A percentile compares a stretch with the other conserved stretches of the same genome.
Conservation (phyloP, 805 yeast genomes). For the Sugiyamaella smithiae region DNA sequence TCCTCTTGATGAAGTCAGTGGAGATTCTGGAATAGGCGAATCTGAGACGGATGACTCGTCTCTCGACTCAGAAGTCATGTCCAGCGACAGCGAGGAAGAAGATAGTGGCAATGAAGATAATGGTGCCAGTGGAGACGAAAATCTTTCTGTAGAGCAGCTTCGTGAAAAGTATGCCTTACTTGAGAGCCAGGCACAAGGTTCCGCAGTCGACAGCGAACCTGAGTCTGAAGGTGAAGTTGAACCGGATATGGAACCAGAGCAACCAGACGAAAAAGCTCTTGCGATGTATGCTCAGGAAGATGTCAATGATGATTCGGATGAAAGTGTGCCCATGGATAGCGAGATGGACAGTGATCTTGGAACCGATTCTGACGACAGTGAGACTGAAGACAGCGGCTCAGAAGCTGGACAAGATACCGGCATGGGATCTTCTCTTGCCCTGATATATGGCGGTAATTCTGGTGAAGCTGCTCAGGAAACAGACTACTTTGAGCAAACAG, state of each 20-base stretch:
- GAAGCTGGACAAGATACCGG: slow-evolving; percentile 12
- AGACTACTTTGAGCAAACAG: slow-evolving; percentile 11
- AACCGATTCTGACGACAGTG: slow-evolving; percentile 7
- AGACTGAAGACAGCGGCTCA: slow-evolving; percentile 21
- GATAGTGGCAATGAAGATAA: slow-evolving; percentile 31
- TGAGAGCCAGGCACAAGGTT: slow-evolving; percentile 26
- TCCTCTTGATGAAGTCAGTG: slow-evolving; percentile 31
- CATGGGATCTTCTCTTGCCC: slow-evolving; percentile 8
- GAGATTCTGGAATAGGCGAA: slow-evolving; percentile 30
- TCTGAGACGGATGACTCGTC: slow-evolving; percentile 41
- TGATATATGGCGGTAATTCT: slow-evolving; percentile 3
- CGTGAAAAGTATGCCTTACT: slow-evolving; percentile 50
- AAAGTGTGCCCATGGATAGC: slow-evolving; percentile 21
- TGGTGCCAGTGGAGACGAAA: slow-evolving; percentile 43
- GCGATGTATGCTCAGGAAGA: slow-evolving; percentile 49
- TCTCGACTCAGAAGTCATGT: slow-evolving; percentile 27
- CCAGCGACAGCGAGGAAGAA: slow-evolving; percentile 30
- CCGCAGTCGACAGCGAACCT: slow-evolving; percentile 36
- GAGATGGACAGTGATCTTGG: slow-evolving; percentile 22
- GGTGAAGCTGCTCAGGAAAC: slow-evolving; percentile 8
- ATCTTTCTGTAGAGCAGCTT: slow-evolving; percentile 55
- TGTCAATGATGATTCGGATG: slow-evolving; percentile 25
- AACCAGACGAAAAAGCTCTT: slow-evolving; percentile 27
- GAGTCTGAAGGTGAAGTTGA: slow-evolving; percentile 34
- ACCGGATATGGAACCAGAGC: slow-evolving; percentile 25